phyloP scores from a whole-genome alignment of 2,329 filamentous ascomycete species.

The Teratosphaeria viscida region DNA sequence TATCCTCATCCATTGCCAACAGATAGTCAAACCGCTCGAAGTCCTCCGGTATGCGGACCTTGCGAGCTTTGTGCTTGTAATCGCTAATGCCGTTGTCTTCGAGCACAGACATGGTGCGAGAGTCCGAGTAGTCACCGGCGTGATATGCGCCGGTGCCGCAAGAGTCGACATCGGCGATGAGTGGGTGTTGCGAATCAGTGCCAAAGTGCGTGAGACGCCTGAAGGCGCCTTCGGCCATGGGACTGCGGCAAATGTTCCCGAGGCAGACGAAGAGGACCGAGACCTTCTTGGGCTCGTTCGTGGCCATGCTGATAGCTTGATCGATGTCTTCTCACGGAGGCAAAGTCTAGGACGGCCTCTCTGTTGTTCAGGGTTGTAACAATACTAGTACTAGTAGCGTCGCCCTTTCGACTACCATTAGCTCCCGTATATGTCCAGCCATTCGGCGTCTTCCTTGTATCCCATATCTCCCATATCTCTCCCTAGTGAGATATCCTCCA shows the following conservation, averaged over 20 bases:
- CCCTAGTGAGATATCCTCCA: no score
- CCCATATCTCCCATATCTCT: no score
- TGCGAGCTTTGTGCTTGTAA: constrained; percentile 68
- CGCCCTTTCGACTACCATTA: no score
- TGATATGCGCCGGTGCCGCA: constrained; percentile 90
- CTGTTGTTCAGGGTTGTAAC: no score
- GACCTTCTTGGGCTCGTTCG: constrained; percentile 27
- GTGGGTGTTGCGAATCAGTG: constrained; percentile 35
- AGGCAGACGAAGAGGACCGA: constrained; percentile 91
- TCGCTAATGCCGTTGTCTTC: constrained; percentile 55
- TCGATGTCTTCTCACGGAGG: no score
- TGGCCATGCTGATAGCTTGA: not conserved
- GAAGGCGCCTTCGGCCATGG: constrained; percentile 96
- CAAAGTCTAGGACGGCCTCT: no score
- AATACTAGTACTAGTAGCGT: no score
- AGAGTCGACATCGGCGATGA: constrained; percentile 66
- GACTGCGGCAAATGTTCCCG: constrained; percentile 86
- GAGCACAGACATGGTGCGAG: constrained; percentile 73
- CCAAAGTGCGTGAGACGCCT: constrained; percentile 52
- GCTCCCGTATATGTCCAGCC: no score
- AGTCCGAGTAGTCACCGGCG: constrained; percentile 63
- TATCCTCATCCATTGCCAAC: constrained; percentile 84
- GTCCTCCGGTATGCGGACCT: constrained; percentile 57
- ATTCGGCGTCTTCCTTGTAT: no score
- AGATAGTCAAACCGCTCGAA: constrained; percentile 86